Percentiles rank a stretch among this genome's conserved stretches.
Evolutionary conservation across 345 rosid species (phyloP).

Genomic region (Cardiospermum halicacabum): DNA sequence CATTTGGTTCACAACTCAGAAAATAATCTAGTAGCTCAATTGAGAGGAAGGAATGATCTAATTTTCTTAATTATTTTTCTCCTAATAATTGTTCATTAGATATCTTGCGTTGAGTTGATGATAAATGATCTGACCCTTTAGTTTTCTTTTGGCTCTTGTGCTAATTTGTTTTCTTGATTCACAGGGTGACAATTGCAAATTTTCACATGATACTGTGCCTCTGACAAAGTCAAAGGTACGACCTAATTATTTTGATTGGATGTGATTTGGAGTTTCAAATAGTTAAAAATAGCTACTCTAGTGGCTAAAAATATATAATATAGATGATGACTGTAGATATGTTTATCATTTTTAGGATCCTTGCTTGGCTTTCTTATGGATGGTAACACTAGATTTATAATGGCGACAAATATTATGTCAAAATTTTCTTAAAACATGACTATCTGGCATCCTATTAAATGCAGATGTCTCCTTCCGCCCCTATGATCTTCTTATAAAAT

Average conservation of each 20-base stretch:
- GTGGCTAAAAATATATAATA: neutral
- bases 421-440: neutral
- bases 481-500: neutral
- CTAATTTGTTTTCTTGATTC: constrained; percentile 11
- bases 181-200: constrained; percentile 85
- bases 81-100: neutral
- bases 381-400: neutral
- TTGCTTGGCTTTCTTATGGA: neutral
- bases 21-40: neutral
- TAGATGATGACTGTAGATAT: neutral
- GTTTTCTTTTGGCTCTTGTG: constrained; percentile 1
- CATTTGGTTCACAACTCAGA: neutral
- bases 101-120: neutral
- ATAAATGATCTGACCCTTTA: neutral
- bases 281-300: neutral
- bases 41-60: neutral
- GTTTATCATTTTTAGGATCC: constrained; percentile 3
- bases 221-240: constrained; percentile 74
- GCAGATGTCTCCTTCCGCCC: neutral
- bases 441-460: neutral
- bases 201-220: constrained; percentile 77
- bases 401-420: neutral
- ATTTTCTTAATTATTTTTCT: neutral
- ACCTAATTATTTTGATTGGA: constrained; percentile 3
- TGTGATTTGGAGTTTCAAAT: neutral